Conservation (phyloP, 805 yeast species). For the Yueomyces sp. region DNA sequence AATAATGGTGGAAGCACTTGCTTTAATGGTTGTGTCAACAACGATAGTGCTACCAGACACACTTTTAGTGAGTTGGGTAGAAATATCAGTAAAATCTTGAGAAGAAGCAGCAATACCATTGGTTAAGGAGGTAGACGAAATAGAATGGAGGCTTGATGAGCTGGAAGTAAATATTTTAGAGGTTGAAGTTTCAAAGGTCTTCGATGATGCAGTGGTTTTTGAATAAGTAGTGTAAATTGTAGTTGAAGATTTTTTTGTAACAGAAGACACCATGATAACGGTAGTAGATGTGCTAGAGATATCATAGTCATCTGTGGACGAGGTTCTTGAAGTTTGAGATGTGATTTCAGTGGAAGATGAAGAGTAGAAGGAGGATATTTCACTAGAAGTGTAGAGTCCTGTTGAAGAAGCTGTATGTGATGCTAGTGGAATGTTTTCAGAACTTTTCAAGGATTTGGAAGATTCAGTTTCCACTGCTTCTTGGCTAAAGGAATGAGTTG, state of each 20-base stretch:
- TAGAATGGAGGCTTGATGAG: neutral
- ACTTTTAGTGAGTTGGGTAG: neutral
- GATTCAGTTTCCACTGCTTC: too few relatives aligned
- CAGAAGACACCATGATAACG: neutral
- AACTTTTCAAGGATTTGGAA: too few relatives aligned
- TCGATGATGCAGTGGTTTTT: too few relatives aligned
- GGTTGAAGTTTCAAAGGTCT: too few relatives aligned
- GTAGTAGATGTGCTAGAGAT: neutral
- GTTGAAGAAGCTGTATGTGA: too few relatives aligned
- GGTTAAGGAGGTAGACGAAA: neutral
- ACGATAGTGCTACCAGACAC: neutral
- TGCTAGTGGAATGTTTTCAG: too few relatives aligned
- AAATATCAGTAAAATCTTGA: neutral
- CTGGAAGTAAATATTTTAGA: neutral
- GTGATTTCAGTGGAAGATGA: too few relatives aligned
- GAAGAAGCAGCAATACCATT: neutral
- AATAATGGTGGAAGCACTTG: conserved; percentile 7
- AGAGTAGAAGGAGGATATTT: too few relatives aligned
- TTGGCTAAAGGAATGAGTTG: too few relatives aligned
- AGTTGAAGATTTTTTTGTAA: neutral
- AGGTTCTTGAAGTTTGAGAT: too few relatives aligned
- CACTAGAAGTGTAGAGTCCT: too few relatives aligned
- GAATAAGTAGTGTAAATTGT: neutral
- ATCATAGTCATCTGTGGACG: too few relatives aligned
- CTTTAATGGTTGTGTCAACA: neutral